A percentile compares a stretch with the other conserved stretches of the same genome.
Conservation (phyloP, 495 filamentous ascomycete genomes). For the Penicillium crystallinum region DNA sequence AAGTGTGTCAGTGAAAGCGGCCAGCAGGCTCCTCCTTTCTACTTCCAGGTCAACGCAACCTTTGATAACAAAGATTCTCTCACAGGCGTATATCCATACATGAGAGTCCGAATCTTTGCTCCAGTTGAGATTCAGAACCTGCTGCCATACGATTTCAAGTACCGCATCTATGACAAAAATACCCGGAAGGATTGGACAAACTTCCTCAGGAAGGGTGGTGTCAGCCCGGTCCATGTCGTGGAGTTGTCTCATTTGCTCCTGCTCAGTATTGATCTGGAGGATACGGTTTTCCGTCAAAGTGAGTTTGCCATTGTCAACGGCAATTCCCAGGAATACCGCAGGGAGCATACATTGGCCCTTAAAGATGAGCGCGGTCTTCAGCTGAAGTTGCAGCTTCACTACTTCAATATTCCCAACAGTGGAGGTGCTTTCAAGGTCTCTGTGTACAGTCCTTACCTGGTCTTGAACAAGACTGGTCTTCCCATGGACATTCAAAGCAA, state of each 20-base stretch:
- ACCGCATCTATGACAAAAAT: constrained; percentile 96
- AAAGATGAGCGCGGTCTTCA: constrained; percentile 77
- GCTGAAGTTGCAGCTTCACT: constrained; percentile 80
- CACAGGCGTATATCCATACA: constrained; percentile 83
- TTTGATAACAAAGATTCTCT: constrained; percentile 77
- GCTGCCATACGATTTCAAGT: constrained; percentile 97
- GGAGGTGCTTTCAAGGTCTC: constrained; percentile 95
- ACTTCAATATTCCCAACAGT: constrained; percentile 86
- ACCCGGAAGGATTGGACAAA: constrained; percentile 98
- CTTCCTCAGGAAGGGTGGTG: constrained; percentile 89
- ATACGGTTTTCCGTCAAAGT: constrained; percentile 88
- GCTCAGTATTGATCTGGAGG: constrained; percentile 91
- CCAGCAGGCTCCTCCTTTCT: constrained; percentile 77
- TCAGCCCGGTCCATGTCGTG: constrained; percentile 95
- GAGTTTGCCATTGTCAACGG: constrained; percentile 97
- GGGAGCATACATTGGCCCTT: constrained; percentile 72
- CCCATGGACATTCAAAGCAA: constrained; percentile 87
- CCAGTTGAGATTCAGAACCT: constrained; percentile 93
- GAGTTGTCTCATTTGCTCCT: constrained; percentile 90
- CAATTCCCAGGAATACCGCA: constrained; percentile 77
- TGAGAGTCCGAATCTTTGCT: constrained; percentile 83
- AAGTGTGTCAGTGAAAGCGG: constrained; percentile 79
- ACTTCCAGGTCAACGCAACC: constrained; percentile 87
- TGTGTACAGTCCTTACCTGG: constrained; percentile 86
- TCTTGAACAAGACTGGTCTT: constrained; percentile 92